Conservation (phyloP, 2,329 filamentous ascomycete species). For the Alternaria angustiovoidea region DNA sequence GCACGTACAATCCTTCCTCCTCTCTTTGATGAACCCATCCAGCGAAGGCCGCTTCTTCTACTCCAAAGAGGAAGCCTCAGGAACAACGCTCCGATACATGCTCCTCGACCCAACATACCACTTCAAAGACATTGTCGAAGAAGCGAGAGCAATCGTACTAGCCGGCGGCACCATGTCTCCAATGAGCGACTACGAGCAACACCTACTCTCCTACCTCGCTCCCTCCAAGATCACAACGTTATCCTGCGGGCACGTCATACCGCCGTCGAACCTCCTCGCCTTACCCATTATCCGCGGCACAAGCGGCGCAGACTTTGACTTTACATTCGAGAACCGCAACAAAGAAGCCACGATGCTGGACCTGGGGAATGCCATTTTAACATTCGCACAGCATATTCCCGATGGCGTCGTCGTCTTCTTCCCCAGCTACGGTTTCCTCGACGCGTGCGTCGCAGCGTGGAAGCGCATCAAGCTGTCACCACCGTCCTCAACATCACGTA, state of each 20-base stretch:
- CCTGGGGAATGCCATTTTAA: conserved; percentile 76
- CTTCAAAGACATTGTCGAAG: conserved; percentile 85
- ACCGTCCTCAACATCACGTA: background rate
- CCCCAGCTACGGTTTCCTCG: conserved; percentile 90
- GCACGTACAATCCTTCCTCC: conserved; percentile 73
- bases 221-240: conserved; percentile 74
- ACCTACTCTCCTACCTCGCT: conserved; percentile 81
- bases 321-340: conserved; percentile 81
- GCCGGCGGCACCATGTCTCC: conserved; percentile 98
- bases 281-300: conserved; percentile 69
- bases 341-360: conserved; percentile 74
- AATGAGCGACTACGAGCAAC: conserved; percentile 86
- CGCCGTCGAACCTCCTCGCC: conserved; percentile 79
- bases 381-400: conserved; percentile 76
- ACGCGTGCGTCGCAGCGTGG: conserved; percentile 67
- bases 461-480: conserved; percentile 33
- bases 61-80: conserved; percentile 56
- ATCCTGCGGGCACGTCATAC: conserved; percentile 95
- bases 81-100: conserved; percentile 79
- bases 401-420: conserved; percentile 96
- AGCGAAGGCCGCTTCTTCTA: conserved; percentile 69
- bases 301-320: conserved; percentile 72
- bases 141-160: conserved; percentile 85
- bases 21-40: conserved; percentile 86
- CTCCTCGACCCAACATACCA: conserved; percentile 90